Conservation (phyloP, 768 basidiomycete species). For the Amanita thiersii region DNA sequence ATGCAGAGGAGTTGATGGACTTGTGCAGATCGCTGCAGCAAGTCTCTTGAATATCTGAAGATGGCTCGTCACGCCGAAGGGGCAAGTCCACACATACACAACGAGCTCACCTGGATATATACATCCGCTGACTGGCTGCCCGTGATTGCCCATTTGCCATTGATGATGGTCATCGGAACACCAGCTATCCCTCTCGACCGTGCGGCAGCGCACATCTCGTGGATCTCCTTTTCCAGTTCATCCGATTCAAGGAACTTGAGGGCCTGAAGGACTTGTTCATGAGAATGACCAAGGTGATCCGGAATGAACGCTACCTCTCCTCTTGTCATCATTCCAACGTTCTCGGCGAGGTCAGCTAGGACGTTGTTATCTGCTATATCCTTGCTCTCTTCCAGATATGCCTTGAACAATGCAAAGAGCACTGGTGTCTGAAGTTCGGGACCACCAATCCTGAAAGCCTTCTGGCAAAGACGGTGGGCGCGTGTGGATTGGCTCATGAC, state of each 20-base stretch:
- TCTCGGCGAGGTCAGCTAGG: conserved; percentile 52
- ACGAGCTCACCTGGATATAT: conserved; percentile 48
- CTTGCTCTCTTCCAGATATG: conserved; percentile 54
- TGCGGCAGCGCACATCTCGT: conserved; percentile 53
- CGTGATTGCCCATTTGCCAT: conserved; percentile 69
- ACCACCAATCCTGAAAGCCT: conserved; percentile 58
- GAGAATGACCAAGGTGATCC: not conserved
- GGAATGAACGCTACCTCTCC: conserved; percentile 39
- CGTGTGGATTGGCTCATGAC: conserved; percentile 56
- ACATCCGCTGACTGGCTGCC: conserved; percentile 69
- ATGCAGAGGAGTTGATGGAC: conserved; percentile 26
- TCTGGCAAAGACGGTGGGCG: conserved; percentile 65
- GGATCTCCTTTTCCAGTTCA: conserved; percentile 57
- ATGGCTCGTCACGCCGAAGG: conserved; percentile 13
- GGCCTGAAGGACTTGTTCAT: conserved; percentile 32
- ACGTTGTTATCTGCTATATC: conserved; percentile 55
- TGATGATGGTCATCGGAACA: conserved; percentile 74
- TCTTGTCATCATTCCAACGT: conserved; percentile 46
- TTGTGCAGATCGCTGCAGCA: conserved; percentile 27
- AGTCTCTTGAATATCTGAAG: conserved; percentile 49
- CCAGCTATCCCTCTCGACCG: conserved; percentile 64
- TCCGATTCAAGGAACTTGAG: conserved; percentile 56
- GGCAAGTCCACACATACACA: too few species aligned
- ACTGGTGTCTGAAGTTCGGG: conserved; percentile 49
- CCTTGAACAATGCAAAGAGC: conserved; percentile 54